These are phyloP conservation scores for Chaetomiaceae sp. DNA, from an alignment of 2,329 filamentous ascomycete genomes.

Conservation along the genomic window DNA sequence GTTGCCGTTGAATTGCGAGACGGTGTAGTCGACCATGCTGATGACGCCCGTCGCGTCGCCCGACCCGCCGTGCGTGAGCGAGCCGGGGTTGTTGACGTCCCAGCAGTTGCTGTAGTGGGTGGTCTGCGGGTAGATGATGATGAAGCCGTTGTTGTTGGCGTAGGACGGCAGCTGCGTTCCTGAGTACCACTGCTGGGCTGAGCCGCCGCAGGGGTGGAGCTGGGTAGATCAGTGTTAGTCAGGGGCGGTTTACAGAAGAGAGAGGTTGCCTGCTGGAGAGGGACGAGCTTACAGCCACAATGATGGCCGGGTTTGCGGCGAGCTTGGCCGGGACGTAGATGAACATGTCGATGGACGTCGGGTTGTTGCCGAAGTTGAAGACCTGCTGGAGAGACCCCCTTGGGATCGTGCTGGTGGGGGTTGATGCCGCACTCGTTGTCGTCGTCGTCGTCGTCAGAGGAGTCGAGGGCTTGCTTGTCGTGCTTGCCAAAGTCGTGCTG, in stretches of 20 bases:
- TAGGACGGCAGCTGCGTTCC: slow-evolving; percentile 40
- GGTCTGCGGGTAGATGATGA: slow-evolving; percentile 45
- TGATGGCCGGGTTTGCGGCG: slow-evolving; percentile 37
- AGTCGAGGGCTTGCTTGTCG: not conserved
- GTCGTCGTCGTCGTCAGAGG: not conserved
- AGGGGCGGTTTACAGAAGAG: not conserved
- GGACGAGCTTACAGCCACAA: slow-evolving; percentile 35
- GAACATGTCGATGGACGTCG: slow-evolving; percentile 38
- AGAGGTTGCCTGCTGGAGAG: not conserved
- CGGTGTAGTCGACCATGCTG: slow-evolving; percentile 48
- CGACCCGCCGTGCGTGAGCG: slow-evolving; percentile 45
- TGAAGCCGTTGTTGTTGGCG: slow-evolving; percentile 28
- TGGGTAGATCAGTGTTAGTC: slow-evolving; percentile 4
- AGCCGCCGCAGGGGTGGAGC: slow-evolving; percentile 44
- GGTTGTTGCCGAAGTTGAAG: slow-evolving; percentile 30
- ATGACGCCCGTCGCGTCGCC: slow-evolving; percentile 47
- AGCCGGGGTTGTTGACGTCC: slow-evolving; percentile 45
- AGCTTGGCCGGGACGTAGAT: slow-evolving; percentile 34
- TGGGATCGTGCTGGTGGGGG: not conserved
- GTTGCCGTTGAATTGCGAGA: slow-evolving; percentile 44
- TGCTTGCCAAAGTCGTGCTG: too few relatives aligned
- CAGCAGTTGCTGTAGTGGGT: slow-evolving; percentile 44
- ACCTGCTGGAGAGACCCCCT: slow-evolving; percentile 23
- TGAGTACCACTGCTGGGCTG: slow-evolving; percentile 37
- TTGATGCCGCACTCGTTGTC: not conserved